Evolutionary conservation across 352 stramenopile genomes (phyloP), one percentile per base, ranked within the genome.

Genomic region (Phytophthora crassamura): DNA sequence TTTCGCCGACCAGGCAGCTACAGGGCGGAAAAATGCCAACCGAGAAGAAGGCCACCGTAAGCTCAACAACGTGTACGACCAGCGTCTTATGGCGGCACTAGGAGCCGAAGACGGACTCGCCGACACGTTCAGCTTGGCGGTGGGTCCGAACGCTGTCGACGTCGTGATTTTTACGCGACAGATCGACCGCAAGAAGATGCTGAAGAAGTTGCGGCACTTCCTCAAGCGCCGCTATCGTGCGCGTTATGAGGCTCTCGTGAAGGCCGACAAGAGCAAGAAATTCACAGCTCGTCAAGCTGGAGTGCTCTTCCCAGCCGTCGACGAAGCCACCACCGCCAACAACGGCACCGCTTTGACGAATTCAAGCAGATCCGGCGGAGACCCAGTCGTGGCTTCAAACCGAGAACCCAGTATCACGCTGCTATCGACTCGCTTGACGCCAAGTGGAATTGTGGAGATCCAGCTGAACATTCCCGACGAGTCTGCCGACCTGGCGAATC

Each of bases 1-100:
- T 47, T 36, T 77, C 25, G 75, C 67, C 10, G 75, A 86, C 34
- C 69, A 78, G 28, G 67, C 80, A 4, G 77, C 64, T 15, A 70
- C 77, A 20, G 77, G 79, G 1, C 57, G 50, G 6, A 61, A 65
- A 34, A 88, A 88, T 40, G 52, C 74, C 5, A 69, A 67, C 11
- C 80, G 81, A 15, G 60, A 55, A 28, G 55, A 72, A 51, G 69
- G 81, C 5, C 72, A 73, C 8, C 65, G 59, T 0, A 73, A 74
- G 46, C 5, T 56, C 14, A 68, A 64, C 45, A 75, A 56, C 32
- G 62, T 75, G 12, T 68, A 69, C 34, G 67, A 75, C 12, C 50
- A 48, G 20, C 60, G 63, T 12, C 25, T 75, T 28, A 75, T 75
- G 67, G 56, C 38, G 14, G 67, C 67, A n/a, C 51, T 72, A 25